Evolutionary conservation across 495 filamentous ascomycete species (phyloP).

Genomic region (Parathielavia appendiculata): DNA sequence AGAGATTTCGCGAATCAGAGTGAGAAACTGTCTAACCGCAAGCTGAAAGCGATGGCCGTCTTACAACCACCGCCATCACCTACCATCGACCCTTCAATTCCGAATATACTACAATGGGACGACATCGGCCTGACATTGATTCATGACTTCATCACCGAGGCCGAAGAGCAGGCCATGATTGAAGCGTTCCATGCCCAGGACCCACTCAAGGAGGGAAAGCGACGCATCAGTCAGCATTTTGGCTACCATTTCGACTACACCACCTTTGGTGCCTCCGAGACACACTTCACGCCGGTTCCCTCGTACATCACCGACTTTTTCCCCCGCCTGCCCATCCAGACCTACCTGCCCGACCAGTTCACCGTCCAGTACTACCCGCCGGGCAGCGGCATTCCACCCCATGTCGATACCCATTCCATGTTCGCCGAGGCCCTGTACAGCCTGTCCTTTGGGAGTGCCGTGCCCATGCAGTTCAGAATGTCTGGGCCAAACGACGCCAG

Average conservation of each 20-base stretch:
- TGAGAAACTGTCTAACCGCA: no score
- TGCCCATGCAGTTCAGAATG: constrained; percentile 29
- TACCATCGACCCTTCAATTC: constrained; percentile 18
- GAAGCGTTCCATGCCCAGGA: constrained; percentile 26
- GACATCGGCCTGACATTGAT: constrained; percentile 28
- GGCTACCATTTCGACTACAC: constrained; percentile 36
- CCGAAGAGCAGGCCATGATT: constrained; percentile 27
- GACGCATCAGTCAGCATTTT: constrained; percentile 30
- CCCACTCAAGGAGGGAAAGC: constrained; percentile 12
- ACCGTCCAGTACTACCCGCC: constrained; percentile 35
- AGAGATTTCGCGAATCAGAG: no score
- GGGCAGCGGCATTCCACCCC: constrained; percentile 33
- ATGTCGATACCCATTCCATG: constrained; percentile 35
- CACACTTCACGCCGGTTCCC: constrained; percentile 25
- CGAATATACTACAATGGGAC: constrained; percentile 24
- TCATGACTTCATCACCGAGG: constrained; percentile 27
- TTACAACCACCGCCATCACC: neutral
- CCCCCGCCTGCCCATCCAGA: constrained; percentile 26
- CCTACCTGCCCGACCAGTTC: constrained; percentile 30
- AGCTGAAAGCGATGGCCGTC: neutral
- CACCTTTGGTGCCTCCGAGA: constrained; percentile 29
- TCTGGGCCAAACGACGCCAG: constrained; percentile 30
- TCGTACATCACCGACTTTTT: constrained; percentile 25
- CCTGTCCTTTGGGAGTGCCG: constrained; percentile 28
- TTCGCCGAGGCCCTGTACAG: constrained; percentile 33